Base-by-base conservation (phyloP, 495 filamentous ascomycete genomes). In the Penicillium cosmopolitanum region DNA sequence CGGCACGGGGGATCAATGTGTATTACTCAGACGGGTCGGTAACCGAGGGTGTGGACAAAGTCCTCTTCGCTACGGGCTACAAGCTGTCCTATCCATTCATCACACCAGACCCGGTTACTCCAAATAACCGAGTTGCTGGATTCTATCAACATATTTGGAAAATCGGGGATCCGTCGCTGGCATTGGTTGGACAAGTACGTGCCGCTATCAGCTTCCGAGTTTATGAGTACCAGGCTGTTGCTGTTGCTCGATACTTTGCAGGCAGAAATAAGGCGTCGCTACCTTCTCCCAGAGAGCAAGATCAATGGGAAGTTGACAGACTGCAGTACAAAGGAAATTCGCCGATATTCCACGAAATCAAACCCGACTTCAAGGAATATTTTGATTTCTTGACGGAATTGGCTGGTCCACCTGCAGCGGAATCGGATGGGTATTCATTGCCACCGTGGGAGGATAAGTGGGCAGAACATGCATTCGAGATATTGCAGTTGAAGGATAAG, bases 211-310 rank as follows among this genome's bases (percentile, higher is more conserved):
- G 78, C 16, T 82, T 84, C 68, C 70, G 73, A 2, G 74, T 82
- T 1, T 83, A 81, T 53, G 81, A 84, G 66, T 83, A 78, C 69
- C 82, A 84, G 63, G 81, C 81, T 11, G 77, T 83, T 4, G 75
- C 77, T 0, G 72, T 80, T 3, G 81, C 81, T 5, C 77, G 82
- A 13, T 75, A 80, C 11, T 76, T 84, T 18, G 77, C 82, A 0
- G 75, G 79, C 7, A 51, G 61, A 21, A 71, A 71, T 51, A 63
- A 55, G 1, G 50, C 13, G 2, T 16, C 48, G 1, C 60, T 83
- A 35, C 80, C 80, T 1, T 60, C 66, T 2, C 50, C 67, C 0
- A 43, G 55, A 11, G 74, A 75, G 63, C 79, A 80, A 66, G 62
- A 71, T 56, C 61, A 66, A n/a, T 84, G 80, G 80, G 80, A 84